phyloP scores from a whole-genome alignment of 2,329 filamentous ascomycete genomes.

The Raffaelea ambrosiae region DNA sequence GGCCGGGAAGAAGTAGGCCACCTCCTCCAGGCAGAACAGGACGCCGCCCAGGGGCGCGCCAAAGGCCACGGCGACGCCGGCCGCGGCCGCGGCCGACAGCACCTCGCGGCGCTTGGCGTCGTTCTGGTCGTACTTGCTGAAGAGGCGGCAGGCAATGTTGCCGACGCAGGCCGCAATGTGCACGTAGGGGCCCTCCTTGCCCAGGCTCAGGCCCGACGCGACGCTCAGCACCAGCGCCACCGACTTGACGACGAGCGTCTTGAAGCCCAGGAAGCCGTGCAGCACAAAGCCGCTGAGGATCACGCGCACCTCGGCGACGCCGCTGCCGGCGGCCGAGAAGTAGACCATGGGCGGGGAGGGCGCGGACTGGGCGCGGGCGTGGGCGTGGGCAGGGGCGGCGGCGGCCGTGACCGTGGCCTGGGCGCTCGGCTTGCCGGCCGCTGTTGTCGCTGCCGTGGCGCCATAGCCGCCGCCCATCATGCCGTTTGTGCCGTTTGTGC shows the following conservation, averaged over 20 bases:
- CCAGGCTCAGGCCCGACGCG: constrained; percentile 83
- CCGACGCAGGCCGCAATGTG: constrained; percentile 93
- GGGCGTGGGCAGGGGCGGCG: background rate
- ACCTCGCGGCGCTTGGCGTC: constrained; percentile 92
- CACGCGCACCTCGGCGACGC: constrained; percentile 93
- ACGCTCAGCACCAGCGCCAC: constrained; percentile 78
- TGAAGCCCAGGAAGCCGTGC: constrained; percentile 86
- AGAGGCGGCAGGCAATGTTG: constrained; percentile 91
- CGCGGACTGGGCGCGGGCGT: too few species aligned
- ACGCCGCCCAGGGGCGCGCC: constrained; percentile 82
- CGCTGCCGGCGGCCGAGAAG: constrained; percentile 91
- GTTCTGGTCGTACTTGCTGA: constrained; percentile 86
- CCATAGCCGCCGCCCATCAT: constrained; percentile 34
- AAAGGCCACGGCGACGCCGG: constrained; percentile 89
- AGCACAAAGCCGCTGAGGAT: constrained; percentile 97
- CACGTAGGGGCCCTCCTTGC: constrained; percentile 94
- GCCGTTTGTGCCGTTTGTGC: background rate
- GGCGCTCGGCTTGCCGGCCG: background rate
- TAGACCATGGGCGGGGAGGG: constrained; percentile 70
- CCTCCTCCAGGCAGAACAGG: constrained; percentile 88
- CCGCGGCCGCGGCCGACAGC: constrained; percentile 84
- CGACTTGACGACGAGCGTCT: constrained; percentile 80
- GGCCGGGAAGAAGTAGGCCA: constrained; percentile 93
- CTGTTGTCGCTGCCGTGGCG: constrained; percentile 9
- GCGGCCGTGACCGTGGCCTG: background rate